Base-by-base conservation (phyloP, 257 asterid genomes). In the Scutellaria barbata region DNA sequence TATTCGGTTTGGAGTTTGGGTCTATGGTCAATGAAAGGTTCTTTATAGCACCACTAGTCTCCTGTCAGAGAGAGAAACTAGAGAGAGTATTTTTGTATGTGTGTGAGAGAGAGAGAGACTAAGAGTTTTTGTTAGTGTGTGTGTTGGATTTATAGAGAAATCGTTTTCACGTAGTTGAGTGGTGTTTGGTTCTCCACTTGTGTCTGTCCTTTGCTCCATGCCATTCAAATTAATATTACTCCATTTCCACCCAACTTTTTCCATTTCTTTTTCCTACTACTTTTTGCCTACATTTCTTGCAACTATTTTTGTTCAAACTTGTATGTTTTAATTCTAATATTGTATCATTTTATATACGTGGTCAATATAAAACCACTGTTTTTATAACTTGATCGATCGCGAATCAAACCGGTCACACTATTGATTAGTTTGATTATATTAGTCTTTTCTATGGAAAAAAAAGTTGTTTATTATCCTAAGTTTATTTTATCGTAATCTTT, bases 21-120 rank as follows among this genome's bases (percentile, higher is more conserved):
- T 69, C 69, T 60, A 10, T 60, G 82, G 85, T 84, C 89, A 80
- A 78, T 52, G 71, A 81, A 84, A 80, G 78, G 76, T 71, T 71
- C 80, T 68, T 63, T 60, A 5, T 11, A 66, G 30, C 72, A 72
- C 53, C 37, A 50, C 1, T 11, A 47, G 3, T 16, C 35, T 30
- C 35, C 2, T 0, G 1, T 3, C 3, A 30, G 35, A 30, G 35
- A 30, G 35, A 30, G 35, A 4, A 4, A 30, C 35, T 2, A 30
- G 35, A 30, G 35, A 30, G 35, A 30, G 35, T 30, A 30, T 30
- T 30, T 30, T n/a, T n/a, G n/a, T n/a, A 22, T 22, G 35, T 30
- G 35, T 30, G 35, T 30, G 35, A 30, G 35, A 30, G 35, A 30
- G 30, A 25, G 35, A 30, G 35, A 30, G 35, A 30, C 5, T 2